Evolutionary conservation across 169 alveolate species (phyloP).

Genomic region (Besnoitia besnoiti): DNA sequence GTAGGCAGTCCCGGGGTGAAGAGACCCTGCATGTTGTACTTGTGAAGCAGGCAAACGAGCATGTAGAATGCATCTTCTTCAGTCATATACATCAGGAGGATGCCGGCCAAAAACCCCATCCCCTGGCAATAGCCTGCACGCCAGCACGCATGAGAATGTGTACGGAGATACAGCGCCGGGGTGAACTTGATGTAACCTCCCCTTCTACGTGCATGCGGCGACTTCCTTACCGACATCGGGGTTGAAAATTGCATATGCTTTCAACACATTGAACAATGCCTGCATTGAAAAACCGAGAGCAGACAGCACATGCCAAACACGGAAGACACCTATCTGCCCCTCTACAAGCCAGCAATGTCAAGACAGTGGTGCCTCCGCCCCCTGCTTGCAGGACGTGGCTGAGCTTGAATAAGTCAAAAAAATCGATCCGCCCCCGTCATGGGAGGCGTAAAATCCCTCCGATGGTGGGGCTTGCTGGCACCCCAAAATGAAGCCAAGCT

Average conservation of each 20-base stretch:
- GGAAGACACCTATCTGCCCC: not conserved
- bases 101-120: constrained; percentile 93
- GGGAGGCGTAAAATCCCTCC: not conserved
- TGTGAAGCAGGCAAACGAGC: constrained; percentile 86
- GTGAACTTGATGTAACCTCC: too few relatives aligned
- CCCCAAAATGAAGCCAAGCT: not conserved
- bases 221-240: constrained; percentile 91
- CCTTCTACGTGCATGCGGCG: too few relatives aligned
- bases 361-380: too few relatives aligned
- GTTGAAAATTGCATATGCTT: constrained; percentile 86
- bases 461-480: not conserved
- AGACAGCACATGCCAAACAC: not conserved
- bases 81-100: constrained; percentile 89
- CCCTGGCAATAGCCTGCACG: constrained; percentile 71
- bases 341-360: too few relatives aligned
- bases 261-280: constrained; percentile 88
- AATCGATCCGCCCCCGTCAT: too few relatives aligned
- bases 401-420: too few relatives aligned
- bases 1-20: constrained; percentile 90
- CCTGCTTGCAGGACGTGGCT: too few relatives aligned
- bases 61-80: constrained; percentile 91
- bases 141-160: not conserved
- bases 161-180: not conserved
- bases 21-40: constrained; percentile 84
- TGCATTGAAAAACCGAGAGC: not conserved